Evolutionary conservation across 2,329 filamentous ascomycete species (phyloP).

Genomic region (Dactylellina cionopaga): DNA sequence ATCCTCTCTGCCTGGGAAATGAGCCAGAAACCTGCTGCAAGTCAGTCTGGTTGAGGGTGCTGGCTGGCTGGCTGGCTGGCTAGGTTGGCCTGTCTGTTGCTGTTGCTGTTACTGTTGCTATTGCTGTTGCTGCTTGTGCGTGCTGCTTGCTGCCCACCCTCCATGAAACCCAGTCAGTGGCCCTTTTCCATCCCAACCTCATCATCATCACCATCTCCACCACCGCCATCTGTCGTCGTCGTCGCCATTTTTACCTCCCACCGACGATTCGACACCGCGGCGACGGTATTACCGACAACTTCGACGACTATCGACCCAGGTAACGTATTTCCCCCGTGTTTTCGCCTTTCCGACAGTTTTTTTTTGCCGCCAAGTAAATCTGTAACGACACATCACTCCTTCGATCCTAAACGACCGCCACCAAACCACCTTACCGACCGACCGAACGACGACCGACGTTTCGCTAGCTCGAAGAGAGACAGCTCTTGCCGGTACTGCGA

Average conservation of each 20-base stretch:
- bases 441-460: constrained; percentile 19
- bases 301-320: constrained; percentile 41
- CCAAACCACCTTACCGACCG: constrained; percentile 21
- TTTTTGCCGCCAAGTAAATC: constrained; percentile 37
- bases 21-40: constrained; percentile 26
- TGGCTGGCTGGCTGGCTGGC: constrained; percentile 16
- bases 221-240: constrained; percentile 7
- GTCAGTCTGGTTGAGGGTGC: too few species aligned
- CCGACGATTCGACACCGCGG: constrained; percentile 7
- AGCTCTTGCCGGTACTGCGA: constrained; percentile 26
- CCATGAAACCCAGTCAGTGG: constrained; percentile 8
- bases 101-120: too few species aligned
- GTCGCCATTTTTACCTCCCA: constrained; percentile 21
- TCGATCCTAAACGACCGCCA: constrained; percentile 21
- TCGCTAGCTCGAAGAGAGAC: background rate
- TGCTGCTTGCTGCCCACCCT: constrained; percentile 22
- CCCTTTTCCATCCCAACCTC: constrained; percentile 26
- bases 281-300: too few species aligned
- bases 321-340: constrained; percentile 43
- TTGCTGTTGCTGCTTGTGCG: too few species aligned
- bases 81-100: constrained; percentile 23
- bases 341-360: constrained; percentile 29
- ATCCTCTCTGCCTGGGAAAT: background rate
- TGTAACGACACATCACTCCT: constrained; percentile 48
- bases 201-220: constrained; percentile 26